Evolutionary conservation across 495 filamentous ascomycete species (phyloP).

Genomic region (Margaritispora aquatica): DNA sequence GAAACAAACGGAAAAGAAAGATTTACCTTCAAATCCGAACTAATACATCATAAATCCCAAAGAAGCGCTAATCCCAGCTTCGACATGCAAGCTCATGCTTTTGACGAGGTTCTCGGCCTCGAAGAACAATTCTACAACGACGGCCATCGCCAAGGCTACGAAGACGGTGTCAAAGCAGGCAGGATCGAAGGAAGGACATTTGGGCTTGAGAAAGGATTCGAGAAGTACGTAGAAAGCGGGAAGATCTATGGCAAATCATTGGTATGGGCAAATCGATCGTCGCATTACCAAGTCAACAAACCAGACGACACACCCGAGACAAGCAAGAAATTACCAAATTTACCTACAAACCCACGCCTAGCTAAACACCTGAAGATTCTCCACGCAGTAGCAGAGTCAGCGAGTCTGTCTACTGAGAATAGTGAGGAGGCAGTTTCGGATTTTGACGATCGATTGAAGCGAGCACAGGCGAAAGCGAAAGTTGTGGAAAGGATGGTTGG

Average conservation of each 20-base stretch:
- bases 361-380: conserved; percentile 66
- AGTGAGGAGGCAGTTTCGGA: conserved; percentile 79
- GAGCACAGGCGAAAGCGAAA: conserved; percentile 72
- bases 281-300: not conserved
- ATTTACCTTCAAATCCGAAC: too few relatives aligned
- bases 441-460: conserved; percentile 76
- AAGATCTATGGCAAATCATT: conserved; percentile 72
- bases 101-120: conserved; percentile 68
- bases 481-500: conserved; percentile 70
- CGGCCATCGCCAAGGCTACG: conserved; percentile 68
- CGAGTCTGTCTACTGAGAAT: conserved; percentile 71
- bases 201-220: conserved; percentile 87
- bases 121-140: conserved; percentile 84
- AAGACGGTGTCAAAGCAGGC: conserved; percentile 75
- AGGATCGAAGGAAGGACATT: conserved; percentile 83
- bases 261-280: conserved; percentile 64
- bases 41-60: conserved; percentile 3
- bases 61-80: too few relatives aligned
- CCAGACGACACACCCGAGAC: not conserved
- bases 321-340: conserved; percentile 23
- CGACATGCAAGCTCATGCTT: conserved; percentile 42
- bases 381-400: conserved; percentile 69
- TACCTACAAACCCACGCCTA: conserved; percentile 58
- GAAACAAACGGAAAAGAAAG: too few relatives aligned
- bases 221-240: conserved; percentile 80